phyloP scores from a whole-genome alignment of 352 stramenopile species.

The Aphanomyces stellatus region DNA sequence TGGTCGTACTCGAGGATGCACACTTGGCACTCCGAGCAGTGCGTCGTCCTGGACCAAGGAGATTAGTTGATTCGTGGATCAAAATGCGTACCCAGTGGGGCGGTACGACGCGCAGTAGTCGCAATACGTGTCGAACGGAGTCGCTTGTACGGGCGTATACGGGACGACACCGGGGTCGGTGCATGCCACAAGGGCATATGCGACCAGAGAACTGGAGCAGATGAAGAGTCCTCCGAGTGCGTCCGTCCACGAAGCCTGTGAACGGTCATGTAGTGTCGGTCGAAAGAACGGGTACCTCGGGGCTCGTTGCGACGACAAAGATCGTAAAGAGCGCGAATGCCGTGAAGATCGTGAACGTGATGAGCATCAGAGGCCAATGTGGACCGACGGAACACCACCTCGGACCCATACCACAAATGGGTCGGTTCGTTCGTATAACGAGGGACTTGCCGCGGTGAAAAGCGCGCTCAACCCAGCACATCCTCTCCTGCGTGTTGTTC shows the following conservation, averaged over 20 bases:
- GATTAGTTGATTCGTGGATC: not conserved
- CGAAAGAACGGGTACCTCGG: constrained; percentile 28
- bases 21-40: constrained; percentile 83
- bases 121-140: constrained; percentile 67
- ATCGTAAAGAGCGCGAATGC: constrained; percentile 37
- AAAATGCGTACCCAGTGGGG: constrained; percentile 41
- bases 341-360: constrained; percentile 51
- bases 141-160: not conserved
- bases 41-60: constrained; percentile 39
- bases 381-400: constrained; percentile 51
- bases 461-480: constrained; percentile 8
- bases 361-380: constrained; percentile 67
- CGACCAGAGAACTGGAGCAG: constrained; percentile 39
- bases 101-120: constrained; percentile 72
- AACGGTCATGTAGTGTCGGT: not conserved
- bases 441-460: constrained; percentile 16
- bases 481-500: not conserved
- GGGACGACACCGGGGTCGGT: constrained; percentile 60
- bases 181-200: constrained; percentile 69
- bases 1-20: constrained; percentile 77
- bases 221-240: constrained; percentile 42
- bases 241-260: constrained; percentile 27
- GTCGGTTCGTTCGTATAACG: not conserved
- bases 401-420: constrained; percentile 14
- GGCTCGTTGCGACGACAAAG: constrained; percentile 39